These are phyloP conservation scores for Cryptococcus sp. DNA, from an alignment of 1,284 basidiomycete genomes.

Conservation along the genomic window DNA sequence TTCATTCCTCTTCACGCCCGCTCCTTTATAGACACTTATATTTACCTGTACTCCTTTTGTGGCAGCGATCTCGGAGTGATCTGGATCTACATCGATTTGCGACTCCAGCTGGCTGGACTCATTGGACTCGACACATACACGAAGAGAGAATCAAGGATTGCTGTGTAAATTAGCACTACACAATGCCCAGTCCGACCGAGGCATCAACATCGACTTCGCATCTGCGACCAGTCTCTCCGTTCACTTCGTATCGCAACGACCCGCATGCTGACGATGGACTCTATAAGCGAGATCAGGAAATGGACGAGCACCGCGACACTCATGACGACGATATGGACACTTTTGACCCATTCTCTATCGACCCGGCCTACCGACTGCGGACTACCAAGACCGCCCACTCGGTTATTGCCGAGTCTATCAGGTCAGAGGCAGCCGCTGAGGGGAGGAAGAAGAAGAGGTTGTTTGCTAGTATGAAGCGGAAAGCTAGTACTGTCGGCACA, in stretches of 20 bases:
- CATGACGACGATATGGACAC: constrained; percentile 26
- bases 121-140: too few relatives aligned
- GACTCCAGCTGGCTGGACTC: too few relatives aligned
- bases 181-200: background rate
- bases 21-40: too few relatives aligned
- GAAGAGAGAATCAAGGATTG: too few relatives aligned
- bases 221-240: background rate
- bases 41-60: too few relatives aligned
- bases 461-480: constrained; percentile 55
- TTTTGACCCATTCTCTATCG: constrained; percentile 54
- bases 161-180: too few relatives aligned
- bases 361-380: constrained; percentile 76
- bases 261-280: background rate
- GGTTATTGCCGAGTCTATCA: constrained; percentile 78
- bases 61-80: too few relatives aligned
- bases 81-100: too few relatives aligned
- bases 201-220: background rate
- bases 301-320: background rate
- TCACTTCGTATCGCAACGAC: constrained; percentile 1
- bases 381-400: constrained; percentile 84
- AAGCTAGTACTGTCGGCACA: constrained; percentile 1
- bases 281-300: background rate
- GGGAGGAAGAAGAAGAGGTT: constrained; percentile 49
- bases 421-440: constrained; percentile 67
- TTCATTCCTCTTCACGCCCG: too few relatives aligned